Evolutionary conservation across 1,284 basidiomycete genomes (phyloP).

Genomic region (Cryptococcus floricola): DNA sequence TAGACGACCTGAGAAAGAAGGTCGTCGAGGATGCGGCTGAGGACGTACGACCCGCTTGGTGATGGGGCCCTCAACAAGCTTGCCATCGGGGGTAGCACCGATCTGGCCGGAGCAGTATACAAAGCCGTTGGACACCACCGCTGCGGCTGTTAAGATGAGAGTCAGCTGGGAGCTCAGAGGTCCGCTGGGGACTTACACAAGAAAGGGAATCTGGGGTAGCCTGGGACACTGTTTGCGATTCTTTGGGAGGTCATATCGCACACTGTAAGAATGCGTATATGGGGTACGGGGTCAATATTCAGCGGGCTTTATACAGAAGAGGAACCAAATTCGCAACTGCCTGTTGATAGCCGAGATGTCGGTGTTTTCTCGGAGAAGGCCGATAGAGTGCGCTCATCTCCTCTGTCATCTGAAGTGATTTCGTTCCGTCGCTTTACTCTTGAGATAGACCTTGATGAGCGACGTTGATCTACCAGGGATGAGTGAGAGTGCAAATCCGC

Average conservation of each 20-base stretch:
- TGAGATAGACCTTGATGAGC: no score
- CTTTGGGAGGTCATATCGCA: conserved; percentile 15
- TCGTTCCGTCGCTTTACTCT: no score
- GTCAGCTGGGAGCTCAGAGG: background rate
- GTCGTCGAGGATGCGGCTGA: background rate
- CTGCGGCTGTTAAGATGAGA: conserved; percentile 23
- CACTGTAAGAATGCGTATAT: background rate
- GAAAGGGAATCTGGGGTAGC: conserved; percentile 51
- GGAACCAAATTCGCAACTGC: no score
- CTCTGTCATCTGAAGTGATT: no score
- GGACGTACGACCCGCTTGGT: conserved; percentile 55
- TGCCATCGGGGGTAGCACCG: conserved; percentile 55
- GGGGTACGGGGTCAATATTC: no score
- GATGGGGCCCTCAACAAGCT: conserved; percentile 57
- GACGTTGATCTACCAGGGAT: no score
- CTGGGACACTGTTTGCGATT: conserved; percentile 21
- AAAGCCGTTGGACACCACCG: conserved; percentile 52
- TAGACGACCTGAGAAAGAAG: background rate
- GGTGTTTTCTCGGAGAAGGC: no score
- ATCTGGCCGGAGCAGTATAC: conserved; percentile 63
- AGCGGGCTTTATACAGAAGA: background rate
- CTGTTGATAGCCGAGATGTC: no score
- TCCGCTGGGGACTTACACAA: conserved; percentile 46
- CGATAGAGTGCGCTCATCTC: no score
- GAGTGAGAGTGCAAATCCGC: no score